These are phyloP conservation scores for Rhodotorula sp. DNA, from an alignment of 1,284 basidiomycete genomes.

Conservation along the genomic window DNA sequence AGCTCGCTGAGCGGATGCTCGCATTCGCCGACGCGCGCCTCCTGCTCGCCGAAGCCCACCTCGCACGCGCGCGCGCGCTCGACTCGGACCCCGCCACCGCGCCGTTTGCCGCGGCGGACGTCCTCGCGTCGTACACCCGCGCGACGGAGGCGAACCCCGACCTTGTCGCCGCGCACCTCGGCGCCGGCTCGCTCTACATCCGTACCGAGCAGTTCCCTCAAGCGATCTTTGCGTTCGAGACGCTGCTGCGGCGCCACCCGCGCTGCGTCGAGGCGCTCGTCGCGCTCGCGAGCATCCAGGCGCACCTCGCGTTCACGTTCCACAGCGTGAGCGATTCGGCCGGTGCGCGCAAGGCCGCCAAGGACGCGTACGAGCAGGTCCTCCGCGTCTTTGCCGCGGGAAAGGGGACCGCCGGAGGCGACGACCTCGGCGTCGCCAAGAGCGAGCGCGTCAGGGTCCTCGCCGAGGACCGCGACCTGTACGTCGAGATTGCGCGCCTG, in stretches of 20 bases:
- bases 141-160: slow-evolving; percentile 73
- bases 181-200: slow-evolving; percentile 61
- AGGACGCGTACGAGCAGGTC: slow-evolving; percentile 77
- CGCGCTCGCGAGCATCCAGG: slow-evolving; percentile 83
- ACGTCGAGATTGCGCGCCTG: slow-evolving; percentile 78
- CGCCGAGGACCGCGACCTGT: slow-evolving; percentile 75
- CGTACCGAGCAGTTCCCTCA: slow-evolving; percentile 54
- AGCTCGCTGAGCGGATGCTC: slow-evolving; percentile 86
- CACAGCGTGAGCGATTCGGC: slow-evolving; percentile 56
- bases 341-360: slow-evolving; percentile 72
- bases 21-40: slow-evolving; percentile 86
- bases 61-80: slow-evolving; percentile 72
- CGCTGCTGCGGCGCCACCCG: slow-evolving; percentile 59
- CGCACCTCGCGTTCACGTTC: slow-evolving; percentile 56
- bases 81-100: slow-evolving; percentile 61
- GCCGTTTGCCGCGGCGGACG: slow-evolving; percentile 58
- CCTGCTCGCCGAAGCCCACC: slow-evolving; percentile 73
- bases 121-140: slow-evolving; percentile 71
- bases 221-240: slow-evolving; percentile 84
- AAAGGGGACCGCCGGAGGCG: slow-evolving; percentile 27
- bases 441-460: slow-evolving; percentile 53
- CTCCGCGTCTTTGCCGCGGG: slow-evolving; percentile 63
- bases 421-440: slow-evolving; percentile 18
- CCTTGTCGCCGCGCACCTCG: slow-evolving; percentile 75
- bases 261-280: slow-evolving; percentile 70